Conservation (phyloP, 768 basidiomycete species). For the Daedaleopsis sinensis region DNA sequence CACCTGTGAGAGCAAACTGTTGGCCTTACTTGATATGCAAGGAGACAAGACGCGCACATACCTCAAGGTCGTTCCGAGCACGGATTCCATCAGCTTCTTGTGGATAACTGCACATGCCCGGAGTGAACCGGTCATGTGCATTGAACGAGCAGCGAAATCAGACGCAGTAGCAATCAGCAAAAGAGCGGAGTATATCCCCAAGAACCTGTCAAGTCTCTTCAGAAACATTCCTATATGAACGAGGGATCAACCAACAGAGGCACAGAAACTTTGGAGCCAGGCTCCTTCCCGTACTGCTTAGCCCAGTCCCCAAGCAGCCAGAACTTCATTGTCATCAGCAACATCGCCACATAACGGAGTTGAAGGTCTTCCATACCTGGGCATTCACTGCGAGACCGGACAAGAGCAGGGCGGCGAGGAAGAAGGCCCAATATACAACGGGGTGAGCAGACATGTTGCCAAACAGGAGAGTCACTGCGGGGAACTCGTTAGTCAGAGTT, state of each 20-base stretch:
- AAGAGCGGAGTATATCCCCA: constrained; percentile 42
- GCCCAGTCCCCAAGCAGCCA: constrained; percentile 53
- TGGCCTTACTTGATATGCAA: constrained; percentile 36
- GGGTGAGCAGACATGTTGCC: constrained; percentile 27
- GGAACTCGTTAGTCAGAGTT: not conserved
- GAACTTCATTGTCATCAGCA: constrained; percentile 21
- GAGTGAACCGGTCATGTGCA: constrained; percentile 48
- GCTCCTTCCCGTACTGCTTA: constrained; percentile 39
- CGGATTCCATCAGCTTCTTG: constrained; percentile 48
- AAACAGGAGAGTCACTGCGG: constrained; percentile 31
- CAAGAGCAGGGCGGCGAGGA: constrained; percentile 26
- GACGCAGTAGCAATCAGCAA: constrained; percentile 37
- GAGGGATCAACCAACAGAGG: constrained; percentile 28
- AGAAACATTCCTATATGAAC: constrained; percentile 31
- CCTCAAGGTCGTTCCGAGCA: constrained; percentile 52
- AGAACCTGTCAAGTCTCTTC: constrained; percentile 42
- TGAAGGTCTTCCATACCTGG: not conserved
- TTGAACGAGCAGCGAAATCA: constrained; percentile 37
- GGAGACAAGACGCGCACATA: constrained; percentile 42
- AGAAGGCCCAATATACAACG: constrained; percentile 1
- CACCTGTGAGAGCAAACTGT: constrained; percentile 41
- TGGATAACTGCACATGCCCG: constrained; percentile 61
- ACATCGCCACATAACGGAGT: too few species aligned
- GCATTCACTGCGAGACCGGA: constrained; percentile 9
- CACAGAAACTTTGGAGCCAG: constrained; percentile 37